phyloP scores from a whole-genome alignment of 2,329 filamentous ascomycete species.

The Microdochium paspali region DNA sequence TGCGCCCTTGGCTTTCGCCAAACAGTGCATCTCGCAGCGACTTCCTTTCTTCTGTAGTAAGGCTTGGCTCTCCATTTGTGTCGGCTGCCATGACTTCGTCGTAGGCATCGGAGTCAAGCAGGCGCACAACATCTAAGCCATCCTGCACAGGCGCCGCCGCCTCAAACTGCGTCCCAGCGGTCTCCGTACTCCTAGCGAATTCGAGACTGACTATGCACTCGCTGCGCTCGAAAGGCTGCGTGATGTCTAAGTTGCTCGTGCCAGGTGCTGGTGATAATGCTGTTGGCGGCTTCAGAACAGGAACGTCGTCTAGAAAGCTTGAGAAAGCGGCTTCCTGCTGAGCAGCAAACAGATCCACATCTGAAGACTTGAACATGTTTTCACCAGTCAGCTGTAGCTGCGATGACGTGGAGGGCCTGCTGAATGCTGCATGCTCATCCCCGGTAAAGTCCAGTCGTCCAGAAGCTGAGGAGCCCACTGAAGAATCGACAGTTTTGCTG shows the following conservation, averaged over 20 bases:
- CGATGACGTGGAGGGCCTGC: neutral
- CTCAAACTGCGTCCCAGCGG: neutral
- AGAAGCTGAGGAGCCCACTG: neutral
- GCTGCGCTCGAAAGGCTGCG: too few relatives aligned
- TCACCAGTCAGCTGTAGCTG: neutral
- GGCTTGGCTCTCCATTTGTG: constrained; percentile 6
- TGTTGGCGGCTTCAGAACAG: neutral
- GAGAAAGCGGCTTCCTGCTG: constrained; percentile 25
- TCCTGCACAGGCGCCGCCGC: constrained; percentile 7
- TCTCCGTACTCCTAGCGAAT: too few relatives aligned
- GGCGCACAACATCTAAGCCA: constrained; percentile 15
- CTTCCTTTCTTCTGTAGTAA: constrained; percentile 10
- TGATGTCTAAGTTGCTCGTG: neutral
- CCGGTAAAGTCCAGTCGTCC: neutral
- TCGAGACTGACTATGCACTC: too few relatives aligned
- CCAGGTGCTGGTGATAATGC: neutral
- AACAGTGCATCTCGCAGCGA: constrained; percentile 16
- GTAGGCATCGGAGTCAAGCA: constrained; percentile 12
- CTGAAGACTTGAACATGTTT: neutral
- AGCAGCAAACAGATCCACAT: constrained; percentile 15
- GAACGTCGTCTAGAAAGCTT: constrained; percentile 21
- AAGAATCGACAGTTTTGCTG: neutral
- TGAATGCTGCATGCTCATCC: neutral
- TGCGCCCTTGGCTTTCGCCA: neutral
- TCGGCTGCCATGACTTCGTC: constrained; percentile 6